These are phyloP conservation scores for Taiwanofungus camphoratus DNA, from an alignment of 1,284 basidiomycete genomes.

Conservation along the genomic window DNA sequence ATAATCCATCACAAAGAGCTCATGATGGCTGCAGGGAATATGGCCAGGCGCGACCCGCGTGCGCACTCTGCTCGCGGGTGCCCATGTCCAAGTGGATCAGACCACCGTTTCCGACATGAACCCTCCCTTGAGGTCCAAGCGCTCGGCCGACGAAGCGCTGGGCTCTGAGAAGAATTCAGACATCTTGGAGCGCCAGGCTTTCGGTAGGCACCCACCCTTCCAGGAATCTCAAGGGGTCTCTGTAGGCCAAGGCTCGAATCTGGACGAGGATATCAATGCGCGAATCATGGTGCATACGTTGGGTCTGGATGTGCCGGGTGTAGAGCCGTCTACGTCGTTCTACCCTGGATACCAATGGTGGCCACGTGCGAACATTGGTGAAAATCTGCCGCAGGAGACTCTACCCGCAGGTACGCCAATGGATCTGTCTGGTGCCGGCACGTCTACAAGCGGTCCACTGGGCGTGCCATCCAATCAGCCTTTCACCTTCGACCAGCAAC, in stretches of 20 bases:
- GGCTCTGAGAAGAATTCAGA: constrained; percentile 47
- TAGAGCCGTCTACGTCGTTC: constrained; percentile 57
- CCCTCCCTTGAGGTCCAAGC: constrained; percentile 43
- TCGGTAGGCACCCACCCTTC: constrained; percentile 22
- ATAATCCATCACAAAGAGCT: no score
- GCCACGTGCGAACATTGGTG: constrained; percentile 37
- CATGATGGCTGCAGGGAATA: constrained; percentile 30
- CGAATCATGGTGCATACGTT: constrained; percentile 69
- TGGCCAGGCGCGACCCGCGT: constrained; percentile 76
- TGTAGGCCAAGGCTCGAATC: constrained; percentile 33
- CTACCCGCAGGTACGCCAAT: constrained; percentile 13
- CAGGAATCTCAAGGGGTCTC: constrained; percentile 4
- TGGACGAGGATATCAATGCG: constrained; percentile 52
- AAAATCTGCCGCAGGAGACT: constrained; percentile 12
- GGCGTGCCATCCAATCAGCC: constrained; percentile 10
- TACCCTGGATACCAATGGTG: constrained; percentile 74
- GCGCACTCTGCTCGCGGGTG: constrained; percentile 66
- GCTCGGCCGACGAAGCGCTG: constrained; percentile 61
- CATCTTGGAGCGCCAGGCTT: constrained; percentile 39
- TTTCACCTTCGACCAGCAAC: constrained; percentile 27
- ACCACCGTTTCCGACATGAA: constrained; percentile 29
- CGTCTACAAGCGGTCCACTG: neutral
- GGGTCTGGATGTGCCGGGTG: constrained; percentile 53
- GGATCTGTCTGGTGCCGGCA: constrained; percentile 13
- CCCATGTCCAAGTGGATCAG: constrained; percentile 49